Conservation (phyloP, 305 asterid genomes). For the Coffea humblotiana region DNA sequence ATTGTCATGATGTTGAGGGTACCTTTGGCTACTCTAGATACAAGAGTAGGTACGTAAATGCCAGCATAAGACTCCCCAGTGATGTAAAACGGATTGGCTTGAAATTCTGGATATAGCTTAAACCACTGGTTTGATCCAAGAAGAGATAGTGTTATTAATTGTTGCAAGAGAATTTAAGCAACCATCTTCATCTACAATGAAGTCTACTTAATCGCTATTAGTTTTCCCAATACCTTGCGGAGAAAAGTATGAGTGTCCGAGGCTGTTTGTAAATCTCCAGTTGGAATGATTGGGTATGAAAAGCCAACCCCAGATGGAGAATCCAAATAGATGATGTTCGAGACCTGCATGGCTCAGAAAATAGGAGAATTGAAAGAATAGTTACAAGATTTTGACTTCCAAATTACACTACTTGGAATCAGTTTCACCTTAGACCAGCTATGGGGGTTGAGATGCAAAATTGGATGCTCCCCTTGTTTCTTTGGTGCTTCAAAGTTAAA, state of each 20-base stretch:
- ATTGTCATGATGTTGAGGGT: neutral
- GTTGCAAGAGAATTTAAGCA: neutral
- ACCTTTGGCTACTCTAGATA: constrained; percentile 42
- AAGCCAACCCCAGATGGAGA: constrained; percentile 64
- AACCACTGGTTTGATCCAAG: constrained; percentile 39
- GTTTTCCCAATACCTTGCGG: constrained; percentile 37
- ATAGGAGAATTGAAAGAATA: too few relatives aligned
- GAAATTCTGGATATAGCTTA: constrained; percentile 45
- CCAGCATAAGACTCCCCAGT: constrained; percentile 66
- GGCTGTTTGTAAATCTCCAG: constrained; percentile 57
- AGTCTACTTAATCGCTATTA: too few relatives aligned
- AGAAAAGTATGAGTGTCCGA: constrained; percentile 55
- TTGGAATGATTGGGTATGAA: constrained; percentile 36
- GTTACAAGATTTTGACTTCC: neutral
- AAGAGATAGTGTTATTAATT: neutral
- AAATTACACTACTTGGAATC: neutral
- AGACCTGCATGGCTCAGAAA: constrained; percentile 31
- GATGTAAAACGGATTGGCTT: constrained; percentile 42
- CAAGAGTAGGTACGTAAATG: constrained; percentile 53
- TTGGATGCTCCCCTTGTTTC: constrained; percentile 38
- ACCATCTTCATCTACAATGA: neutral
- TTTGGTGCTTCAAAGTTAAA: constrained; percentile 58
- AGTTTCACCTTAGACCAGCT: constrained; percentile 59
- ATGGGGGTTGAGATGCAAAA: constrained; percentile 52
- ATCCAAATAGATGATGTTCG: constrained; percentile 57